Base-by-base conservation (phyloP, 1,284 basidiomycete genomes). In the Xanthoconium separans region DNA sequence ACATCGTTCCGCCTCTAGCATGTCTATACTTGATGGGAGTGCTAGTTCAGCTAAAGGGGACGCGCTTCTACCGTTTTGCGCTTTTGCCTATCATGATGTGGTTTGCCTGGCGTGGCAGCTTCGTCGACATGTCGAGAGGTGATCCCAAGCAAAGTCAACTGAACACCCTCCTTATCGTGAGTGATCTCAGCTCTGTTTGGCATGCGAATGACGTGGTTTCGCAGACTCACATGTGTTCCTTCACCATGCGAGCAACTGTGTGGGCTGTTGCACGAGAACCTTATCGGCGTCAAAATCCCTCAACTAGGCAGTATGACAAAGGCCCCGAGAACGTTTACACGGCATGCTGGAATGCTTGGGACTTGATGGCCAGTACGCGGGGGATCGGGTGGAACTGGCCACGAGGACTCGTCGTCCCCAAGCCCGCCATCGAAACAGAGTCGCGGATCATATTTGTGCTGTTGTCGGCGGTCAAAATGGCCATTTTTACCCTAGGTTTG, bases 371-470 rank as follows among this genome's bases (percentile, higher is more conserved):
- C 5, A 68, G 58, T 36, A 0, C 34, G 6, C 59, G 66, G 5
- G 70, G 66, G 2, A 56, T 71, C 22, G 66, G 68, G 22, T 68
- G 66, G 69, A 70, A 69, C 44, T 70, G 69, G 65, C 36, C 60
- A 4, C 47, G 22, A 10, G 56, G 59, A 22, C 49, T 69, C 16
- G 20, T 55, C 44, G 2, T 65, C 18, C 55, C 68, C 13, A 58
- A 59, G 16, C 55, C 58, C 11, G 7, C 29, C 16, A 39, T 59
- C 36, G 53, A 57, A 52, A 59, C 58, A 0, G 39, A 58, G 18
- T 63, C 54, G 34, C 68, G 53, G 3, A 8, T 33, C 20, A 5
- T 46, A 5, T 66, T 65, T n/a, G 41, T 66, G 0, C 12, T 49
- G 16, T 41, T 37, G 24, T 57, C 59, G 4, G 44, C 41, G 11